Percentiles rank a stretch among this genome's conserved stretches.
Evolutionary conservation across 768 basidiomycete species (phyloP).

Genomic region (Pleurotus eryngii): DNA sequence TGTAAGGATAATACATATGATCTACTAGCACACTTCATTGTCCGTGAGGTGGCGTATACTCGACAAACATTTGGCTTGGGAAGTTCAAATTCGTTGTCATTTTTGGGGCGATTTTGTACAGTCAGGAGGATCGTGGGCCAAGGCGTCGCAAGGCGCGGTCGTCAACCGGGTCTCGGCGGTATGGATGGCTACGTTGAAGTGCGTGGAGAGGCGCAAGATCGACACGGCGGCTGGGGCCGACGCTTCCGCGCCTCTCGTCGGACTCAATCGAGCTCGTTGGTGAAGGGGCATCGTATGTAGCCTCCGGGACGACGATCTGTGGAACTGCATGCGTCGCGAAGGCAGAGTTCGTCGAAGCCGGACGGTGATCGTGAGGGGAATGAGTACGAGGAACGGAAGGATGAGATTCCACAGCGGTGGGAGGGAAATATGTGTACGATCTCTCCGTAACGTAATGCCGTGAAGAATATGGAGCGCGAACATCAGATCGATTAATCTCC

Average conservation of each 20-base stretch:
- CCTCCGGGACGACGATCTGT: neutral
- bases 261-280: constrained; percentile 9
- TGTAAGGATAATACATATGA: neutral
- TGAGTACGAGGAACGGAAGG: neutral
- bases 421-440: constrained; percentile 5
- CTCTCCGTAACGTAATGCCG: neutral
- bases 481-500: neutral
- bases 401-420: neutral
- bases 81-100: neutral
- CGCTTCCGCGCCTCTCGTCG: constrained; percentile 22
- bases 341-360: neutral
- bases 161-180: constrained; percentile 58
- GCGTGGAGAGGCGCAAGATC: constrained; percentile 58
- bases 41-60: neutral
- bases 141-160: constrained; percentile 57
- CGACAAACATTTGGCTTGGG: neutral
- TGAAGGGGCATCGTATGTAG: constrained; percentile 14
- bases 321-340: neutral
- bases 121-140: constrained; percentile 19
- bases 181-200: constrained; percentile 51
- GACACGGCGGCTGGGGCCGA: constrained; percentile 21
- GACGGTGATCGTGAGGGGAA: neutral
- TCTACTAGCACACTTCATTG: neutral
- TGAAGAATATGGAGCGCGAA: neutral
- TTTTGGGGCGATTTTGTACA: neutral